Evolutionary conservation across 2,329 filamentous ascomycete species (phyloP).

Genomic region (Sporothrix luriei): DNA sequence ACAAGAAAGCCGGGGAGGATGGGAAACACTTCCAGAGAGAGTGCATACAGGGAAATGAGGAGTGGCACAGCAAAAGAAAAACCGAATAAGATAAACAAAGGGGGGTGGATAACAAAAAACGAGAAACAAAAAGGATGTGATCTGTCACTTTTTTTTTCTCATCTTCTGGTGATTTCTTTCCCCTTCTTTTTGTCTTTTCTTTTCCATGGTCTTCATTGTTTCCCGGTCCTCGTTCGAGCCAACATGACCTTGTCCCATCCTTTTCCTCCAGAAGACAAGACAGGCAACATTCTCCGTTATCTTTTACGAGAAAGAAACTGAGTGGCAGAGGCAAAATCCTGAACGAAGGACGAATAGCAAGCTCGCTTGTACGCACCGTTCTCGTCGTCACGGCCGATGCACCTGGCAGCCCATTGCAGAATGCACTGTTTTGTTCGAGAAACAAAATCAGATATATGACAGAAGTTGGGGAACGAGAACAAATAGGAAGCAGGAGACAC

Average conservation of each 20-base stretch:
- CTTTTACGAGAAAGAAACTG: background rate
- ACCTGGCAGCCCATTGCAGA: constrained; percentile 8
- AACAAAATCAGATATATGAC: constrained; percentile 12
- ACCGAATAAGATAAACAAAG: background rate
- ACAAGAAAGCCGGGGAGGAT: constrained; percentile 5
- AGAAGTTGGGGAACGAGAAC: background rate
- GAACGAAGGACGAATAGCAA: too few relatives aligned
- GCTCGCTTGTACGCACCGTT: constrained; percentile 9
- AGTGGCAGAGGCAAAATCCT: background rate
- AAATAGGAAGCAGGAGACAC: background rate
- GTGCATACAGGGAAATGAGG: background rate
- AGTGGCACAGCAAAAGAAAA: background rate
- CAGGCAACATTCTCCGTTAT: background rate
- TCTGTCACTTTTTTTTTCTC: constrained; percentile 17
- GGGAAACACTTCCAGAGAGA: constrained; percentile 1
- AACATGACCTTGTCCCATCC: background rate
- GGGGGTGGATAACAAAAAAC: background rate
- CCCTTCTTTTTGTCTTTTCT: too few relatives aligned
- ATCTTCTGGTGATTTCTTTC: background rate
- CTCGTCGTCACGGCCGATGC: constrained; percentile 10
- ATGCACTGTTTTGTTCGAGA: background rate
- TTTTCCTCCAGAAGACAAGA: background rate
- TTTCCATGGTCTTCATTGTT: background rate
- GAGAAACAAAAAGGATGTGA: constrained; percentile 20
- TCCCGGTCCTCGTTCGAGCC: constrained; percentile 8